Conservation (phyloP, 805 yeast species). For the Komagataella ulmi region DNA sequence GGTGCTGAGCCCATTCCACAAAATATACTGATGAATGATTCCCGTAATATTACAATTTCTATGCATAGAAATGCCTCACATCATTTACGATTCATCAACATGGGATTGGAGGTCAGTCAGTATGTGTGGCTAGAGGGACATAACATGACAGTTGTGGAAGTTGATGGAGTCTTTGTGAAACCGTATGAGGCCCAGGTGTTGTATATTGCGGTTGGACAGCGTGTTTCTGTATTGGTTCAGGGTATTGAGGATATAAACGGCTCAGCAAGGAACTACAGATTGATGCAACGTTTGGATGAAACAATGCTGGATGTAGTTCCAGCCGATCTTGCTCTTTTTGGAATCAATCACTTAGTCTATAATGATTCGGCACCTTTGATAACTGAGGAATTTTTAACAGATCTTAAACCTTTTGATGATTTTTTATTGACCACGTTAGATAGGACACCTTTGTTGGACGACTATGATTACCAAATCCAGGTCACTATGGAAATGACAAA, state of each 20-base stretch:
- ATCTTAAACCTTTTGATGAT: constrained; percentile 47
- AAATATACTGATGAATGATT: constrained; percentile 50
- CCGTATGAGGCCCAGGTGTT: constrained; percentile 41
- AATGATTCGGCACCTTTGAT: constrained; percentile 14
- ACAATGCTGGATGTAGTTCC: constrained; percentile 66
- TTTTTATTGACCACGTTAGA: constrained; percentile 27
- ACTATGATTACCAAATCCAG: constrained; percentile 48
- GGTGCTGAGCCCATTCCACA: constrained; percentile 80
- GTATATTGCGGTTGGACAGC: constrained; percentile 69
- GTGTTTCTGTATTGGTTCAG: constrained; percentile 52
- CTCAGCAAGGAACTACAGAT: constrained; percentile 37
- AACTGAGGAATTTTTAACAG: constrained; percentile 27
- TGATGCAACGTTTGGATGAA: constrained; percentile 49
- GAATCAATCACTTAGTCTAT: constrained; percentile 45
- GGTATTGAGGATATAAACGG: neutral
- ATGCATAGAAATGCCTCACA: constrained; percentile 53
- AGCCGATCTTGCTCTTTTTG: constrained; percentile 34
- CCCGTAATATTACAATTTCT: constrained; percentile 38
- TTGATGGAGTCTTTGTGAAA: constrained; percentile 59
- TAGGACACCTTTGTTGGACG: constrained; percentile 29
- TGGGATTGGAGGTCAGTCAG: constrained; percentile 67
- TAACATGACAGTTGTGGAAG: constrained; percentile 56
- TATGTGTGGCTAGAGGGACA: constrained; percentile 58
- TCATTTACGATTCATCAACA: constrained; percentile 47
- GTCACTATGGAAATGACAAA: constrained; percentile 53